Evolutionary conservation across 805 yeast species (phyloP), one percentile per base, ranked within the genome.

Genomic region (Crinitomyces ghanaensis): DNA sequence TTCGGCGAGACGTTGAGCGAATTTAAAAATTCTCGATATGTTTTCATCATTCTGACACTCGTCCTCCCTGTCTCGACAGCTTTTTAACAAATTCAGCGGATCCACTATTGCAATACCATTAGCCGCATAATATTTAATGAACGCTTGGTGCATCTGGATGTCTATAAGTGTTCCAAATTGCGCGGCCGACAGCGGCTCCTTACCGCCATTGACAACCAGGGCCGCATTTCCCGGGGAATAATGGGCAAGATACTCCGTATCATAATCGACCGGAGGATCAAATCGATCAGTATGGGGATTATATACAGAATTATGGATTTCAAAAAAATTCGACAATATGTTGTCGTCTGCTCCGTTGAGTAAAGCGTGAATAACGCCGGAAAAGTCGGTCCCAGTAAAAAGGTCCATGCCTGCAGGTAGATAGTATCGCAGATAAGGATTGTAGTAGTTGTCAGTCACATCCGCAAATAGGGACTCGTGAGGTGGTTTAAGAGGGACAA

Each of bases 141-240:
- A 51, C 4, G 41, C 33, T 16, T 44, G 42, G 27, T 49, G 54
- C 32, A 50, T 35, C 26, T 51, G 56, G 5, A 44, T 39, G 14
- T 46, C 44, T 37, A 49, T 46, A 7, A 50, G 37, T 6, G 35
- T 45, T 5, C 53, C 51, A n/a, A 46, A 32, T 11, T 37, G n/a
- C n/a, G n/a, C n/a, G n/a, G n/a, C 35, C 17, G 20, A 12, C 15
- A 32, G 13, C 15, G 11, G 13, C 13, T 33, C 39, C n/a, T 39
- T 16, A 1, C 29, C 30, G 11, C 34, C 38, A 23, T 33, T 33
- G 5, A 29, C 5, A 8, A 39, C 30, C 12, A n/a, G 28, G 4
- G 20, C 19, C n/a, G 47, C 44, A 15, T 36, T 42, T n/a, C 33
- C 40, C 8, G 25, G 28, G 3, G 44, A 19, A 32, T 51, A 51